Base-by-base conservation (phyloP, 306 rosid genomes). In the Begonia masoniana region DNA sequence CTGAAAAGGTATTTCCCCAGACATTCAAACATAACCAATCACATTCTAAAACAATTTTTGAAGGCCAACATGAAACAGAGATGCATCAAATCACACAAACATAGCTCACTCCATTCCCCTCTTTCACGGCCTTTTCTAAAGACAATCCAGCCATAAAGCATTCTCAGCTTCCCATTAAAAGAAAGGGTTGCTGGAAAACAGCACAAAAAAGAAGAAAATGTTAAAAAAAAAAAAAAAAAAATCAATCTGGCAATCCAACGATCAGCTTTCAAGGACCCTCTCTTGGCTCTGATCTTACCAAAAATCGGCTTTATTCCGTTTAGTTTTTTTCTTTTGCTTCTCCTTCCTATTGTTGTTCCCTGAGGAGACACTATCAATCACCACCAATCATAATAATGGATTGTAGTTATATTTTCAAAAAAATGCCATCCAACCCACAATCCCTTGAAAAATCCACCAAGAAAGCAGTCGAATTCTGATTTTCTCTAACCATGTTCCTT, bases 21-120 rank as follows among this genome's bases (percentile, higher is more conserved):
- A 73, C 75, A 74, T 73, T 81, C 61, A 77, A 73, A 63, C 88
- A 74, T 77, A 75, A 69, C 62, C 55, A 76, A 71, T 79, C 76
- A 66, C 59, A 60, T 17, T 67, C n/a, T n/a, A 61, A 52, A 62
- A 71, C 73, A 59, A 57, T 47, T 67, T 59, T 64, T 70, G 74
- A 84, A 67, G 85, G 73, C 82, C 71, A 69, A 57, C 55, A 61
- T 61, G 74, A 67, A 76, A 72, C 83, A 69, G 45, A 67, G 57
- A 69, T 60, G 73, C 75, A 72, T 63, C 77, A 73, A 76, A 78
- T 79, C 80, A 76, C 75, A 64, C 59, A 56, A 68, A 67, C 79
- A 72, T 41, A 65, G 41, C 61, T 49, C 41, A 41, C 43, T 65
- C 9, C 68, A 57, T 63, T 51, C 52, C 47, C 57, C 55, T 54